Evolutionary conservation across 768 basidiomycete genomes (phyloP), one percentile per base, ranked within the genome.

Genomic region (Rossbeevera mucosa): DNA sequence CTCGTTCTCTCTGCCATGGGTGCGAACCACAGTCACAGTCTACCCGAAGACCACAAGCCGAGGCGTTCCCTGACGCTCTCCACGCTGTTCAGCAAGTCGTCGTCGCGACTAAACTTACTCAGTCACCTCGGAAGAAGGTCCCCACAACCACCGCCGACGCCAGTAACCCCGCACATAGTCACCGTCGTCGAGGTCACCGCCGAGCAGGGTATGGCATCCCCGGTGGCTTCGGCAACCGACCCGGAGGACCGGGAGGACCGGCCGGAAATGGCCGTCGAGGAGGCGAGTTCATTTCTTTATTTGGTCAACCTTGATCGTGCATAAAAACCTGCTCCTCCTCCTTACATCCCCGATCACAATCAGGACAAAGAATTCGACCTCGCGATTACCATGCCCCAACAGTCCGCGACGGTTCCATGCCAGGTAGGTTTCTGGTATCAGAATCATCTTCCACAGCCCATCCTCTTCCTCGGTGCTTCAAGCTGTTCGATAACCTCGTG

Each of bases 341-440:
- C 38, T 24, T 41, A 36, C 49, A 41, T 41, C 44, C 56, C 44
- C 38, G 31, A 16, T 6, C 50, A 57, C n/a, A n/a, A n/a, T 22
- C 50, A 69, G 67, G 55, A 48, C 50, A 44, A 40, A 31, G 59
- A 49, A 28, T 25, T 25, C 45, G 52, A 55, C 47, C 11, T 40
- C 45, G 50, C 42, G 31, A 45, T 54, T 48, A 9, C 26, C 33
- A 72, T 72, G 72, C 50, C 70, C 6, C 65, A 54, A 47, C 62
- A 66, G 36, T 55, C 72, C 20, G 48, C 67, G 29, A 76, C 74
- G 14, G 76, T 78, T 21, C 75, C 76, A 14, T 78, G 76, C 60
- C 76, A 78, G 72, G 76, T 77, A 54, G 49, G 67, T 44, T 28
- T 45, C 13, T 44, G n/a, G 9, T 18, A 36, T 36, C 36, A 12